Percentiles rank a stretch among this genome's conserved stretches.
phyloP scores from a whole-genome alignment of 1,284 basidiomycete genomes.

The Volvariella surrecta region DNA sequence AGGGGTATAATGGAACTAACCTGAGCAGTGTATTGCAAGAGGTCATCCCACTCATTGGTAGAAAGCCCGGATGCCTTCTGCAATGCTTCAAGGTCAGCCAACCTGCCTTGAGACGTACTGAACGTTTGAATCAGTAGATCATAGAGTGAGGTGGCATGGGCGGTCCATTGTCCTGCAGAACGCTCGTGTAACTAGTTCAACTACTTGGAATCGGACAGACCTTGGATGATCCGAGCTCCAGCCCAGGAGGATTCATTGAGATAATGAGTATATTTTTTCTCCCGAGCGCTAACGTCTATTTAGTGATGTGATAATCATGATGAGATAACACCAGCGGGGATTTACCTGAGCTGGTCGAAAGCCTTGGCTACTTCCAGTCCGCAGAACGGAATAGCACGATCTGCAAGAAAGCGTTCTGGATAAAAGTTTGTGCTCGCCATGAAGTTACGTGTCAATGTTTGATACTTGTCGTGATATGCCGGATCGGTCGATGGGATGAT shows the following conservation, averaged over 20 bases:
- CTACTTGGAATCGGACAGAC: slow-evolving; percentile 12
- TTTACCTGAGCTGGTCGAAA: slow-evolving; percentile 58
- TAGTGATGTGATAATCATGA: slow-evolving; percentile 2
- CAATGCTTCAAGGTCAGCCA: slow-evolving; percentile 49
- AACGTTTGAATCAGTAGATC: slow-evolving; percentile 65
- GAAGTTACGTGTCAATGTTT: neutral
- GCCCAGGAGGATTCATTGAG: slow-evolving; percentile 69
- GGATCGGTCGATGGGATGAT: too few species aligned
- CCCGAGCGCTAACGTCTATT: slow-evolving; percentile 47
- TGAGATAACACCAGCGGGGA: slow-evolving; percentile 6
- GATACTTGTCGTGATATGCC: too few species aligned
- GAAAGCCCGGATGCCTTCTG: slow-evolving; percentile 44
- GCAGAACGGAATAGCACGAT: slow-evolving; percentile 60
- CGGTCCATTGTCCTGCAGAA: slow-evolving; percentile 55
- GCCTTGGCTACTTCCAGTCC: slow-evolving; percentile 55
- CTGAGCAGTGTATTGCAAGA: slow-evolving; percentile 69
- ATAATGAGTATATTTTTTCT: slow-evolving; percentile 73
- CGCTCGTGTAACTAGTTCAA: neutral
- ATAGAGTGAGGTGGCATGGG: slow-evolving; percentile 52
- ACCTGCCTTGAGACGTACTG: slow-evolving; percentile 42
- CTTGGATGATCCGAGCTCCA: slow-evolving; percentile 74
- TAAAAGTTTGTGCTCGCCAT: slow-evolving; percentile 22
- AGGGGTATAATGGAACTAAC: slow-evolving; percentile 29
- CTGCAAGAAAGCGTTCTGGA: slow-evolving; percentile 60
- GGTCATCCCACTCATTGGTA: slow-evolving; percentile 54